These are phyloP conservation scores for Viola odorata DNA, from an alignment of 345 rosid species.

Conservation along the genomic window DNA sequence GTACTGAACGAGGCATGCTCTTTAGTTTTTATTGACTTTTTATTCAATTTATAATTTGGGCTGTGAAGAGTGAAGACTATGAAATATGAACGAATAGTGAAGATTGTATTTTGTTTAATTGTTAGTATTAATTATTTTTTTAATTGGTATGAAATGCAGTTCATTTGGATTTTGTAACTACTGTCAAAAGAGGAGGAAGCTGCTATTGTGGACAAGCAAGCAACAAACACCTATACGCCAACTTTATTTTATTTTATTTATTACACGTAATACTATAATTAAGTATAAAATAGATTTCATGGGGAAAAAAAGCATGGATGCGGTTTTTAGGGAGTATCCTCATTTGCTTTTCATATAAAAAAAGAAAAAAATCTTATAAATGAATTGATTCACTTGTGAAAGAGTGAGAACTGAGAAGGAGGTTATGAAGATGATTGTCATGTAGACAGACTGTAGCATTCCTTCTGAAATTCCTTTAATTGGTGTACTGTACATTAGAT, in stretches of 20 bases:
- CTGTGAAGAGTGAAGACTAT: too few relatives aligned
- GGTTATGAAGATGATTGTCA: constrained; percentile 16
- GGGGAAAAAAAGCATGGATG: constrained; percentile 34
- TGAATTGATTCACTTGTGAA: constrained; percentile 23
- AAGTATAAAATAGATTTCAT: not conserved
- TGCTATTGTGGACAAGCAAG: constrained; percentile 18
- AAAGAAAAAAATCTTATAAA: not conserved
- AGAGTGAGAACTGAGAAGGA: constrained; percentile 27
- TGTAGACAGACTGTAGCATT: constrained; percentile 3
- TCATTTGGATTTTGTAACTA: constrained; percentile 28
- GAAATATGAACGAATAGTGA: too few relatives aligned
- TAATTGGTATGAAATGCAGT: constrained; percentile 7
- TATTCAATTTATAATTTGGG: too few relatives aligned
- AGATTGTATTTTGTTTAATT: too few relatives aligned
- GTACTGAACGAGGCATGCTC: too few relatives aligned
- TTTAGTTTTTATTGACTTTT: too few relatives aligned
- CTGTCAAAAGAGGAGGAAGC: constrained; percentile 23
- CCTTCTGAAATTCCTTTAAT: not conserved
- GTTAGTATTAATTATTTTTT: too few relatives aligned
- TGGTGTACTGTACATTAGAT: too few relatives aligned
- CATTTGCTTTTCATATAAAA: constrained; percentile 18
- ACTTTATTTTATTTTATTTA: not conserved
- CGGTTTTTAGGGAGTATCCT: constrained; percentile 64
- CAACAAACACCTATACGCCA: constrained; percentile 13
- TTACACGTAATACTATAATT: not conserved